Evolutionary conservation across 345 rosid species (phyloP), one percentile per base, ranked within the genome.

Genomic region (Pugionium cornutum): DNA sequence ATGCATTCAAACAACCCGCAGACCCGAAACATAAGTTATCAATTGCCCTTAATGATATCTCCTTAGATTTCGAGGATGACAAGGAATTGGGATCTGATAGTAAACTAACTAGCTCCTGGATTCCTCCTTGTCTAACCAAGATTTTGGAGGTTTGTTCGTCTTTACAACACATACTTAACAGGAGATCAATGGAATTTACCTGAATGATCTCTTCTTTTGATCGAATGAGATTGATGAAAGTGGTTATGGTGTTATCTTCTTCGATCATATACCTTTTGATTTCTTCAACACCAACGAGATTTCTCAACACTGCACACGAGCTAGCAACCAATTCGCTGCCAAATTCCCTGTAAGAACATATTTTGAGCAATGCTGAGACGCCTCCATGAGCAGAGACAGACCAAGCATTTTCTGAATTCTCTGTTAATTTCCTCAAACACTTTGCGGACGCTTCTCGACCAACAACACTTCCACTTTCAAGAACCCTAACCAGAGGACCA

Each of bases 361-460:
- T 77, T 77, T 80, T 88, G 70, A 94, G 53, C 66, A 94, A 63
- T 5, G 88, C 87, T 0, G 96, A 79, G 39, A 94, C 99, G 9
- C 99, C 97, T n/a, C 90, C 99, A 30, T 94, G 92, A 77, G 99
- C 89, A 3, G 92, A 94, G 34, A 89, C 86, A 1, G 96, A 85
- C 99, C 99, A 94, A 9, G 96, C 96, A 50, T 94, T 94, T 62
- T 94, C 97, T 0, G 94, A 81, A 69, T 92, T 88, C 77, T 76
- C 72, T 0, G 98, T 92, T 70, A 89, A 73, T 44, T 76, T 88
- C 72, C 52, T 77, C 82, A 94, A 77, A 71, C 95, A 79, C 52
- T 68, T 80, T 0, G 83, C 85, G 1, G 96, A 79, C 10, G 65
- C 82, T 69, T 79, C 83, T 71, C 81, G 85, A 33, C 87, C 87